phyloP scores from a whole-genome alignment of 768 basidiomycete species.

The Termitomyces sp. region DNA sequence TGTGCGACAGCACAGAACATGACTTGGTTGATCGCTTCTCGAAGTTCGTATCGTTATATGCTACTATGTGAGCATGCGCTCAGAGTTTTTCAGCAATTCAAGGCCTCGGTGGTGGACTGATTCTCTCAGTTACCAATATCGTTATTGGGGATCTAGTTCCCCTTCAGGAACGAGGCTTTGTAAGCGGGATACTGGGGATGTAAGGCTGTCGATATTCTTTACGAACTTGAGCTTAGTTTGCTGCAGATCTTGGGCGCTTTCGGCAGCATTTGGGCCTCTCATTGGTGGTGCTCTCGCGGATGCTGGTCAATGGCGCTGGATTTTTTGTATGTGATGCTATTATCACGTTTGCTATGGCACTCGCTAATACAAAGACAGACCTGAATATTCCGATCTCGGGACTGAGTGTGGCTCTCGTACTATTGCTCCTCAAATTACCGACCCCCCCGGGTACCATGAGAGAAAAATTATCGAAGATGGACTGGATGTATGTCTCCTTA shows the following conservation, averaged over 20 bases:
- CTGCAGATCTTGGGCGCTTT: conserved; percentile 27
- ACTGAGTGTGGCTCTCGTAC: conserved; percentile 20
- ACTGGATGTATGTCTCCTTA: conserved; percentile 42
- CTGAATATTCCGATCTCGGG: conserved; percentile 34
- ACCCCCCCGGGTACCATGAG: conserved; percentile 25
- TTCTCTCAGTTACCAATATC: conserved; percentile 31
- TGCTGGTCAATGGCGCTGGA: conserved; percentile 30
- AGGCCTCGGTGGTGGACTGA: conserved; percentile 34
- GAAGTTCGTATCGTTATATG: conserved; percentile 13
- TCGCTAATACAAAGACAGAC: too few species aligned
- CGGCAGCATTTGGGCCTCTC: conserved; percentile 26
- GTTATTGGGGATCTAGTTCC: conserved; percentile 42
- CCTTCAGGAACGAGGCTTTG: conserved; percentile 36
- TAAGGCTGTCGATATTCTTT: too few species aligned
- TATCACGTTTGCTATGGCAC: too few species aligned
- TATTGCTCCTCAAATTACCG: conserved; percentile 26
- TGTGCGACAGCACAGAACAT: conserved; percentile 32
- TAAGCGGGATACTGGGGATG: conserved; percentile 31
- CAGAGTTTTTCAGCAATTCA: conserved; percentile 24
- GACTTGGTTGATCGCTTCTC: conserved; percentile 32
- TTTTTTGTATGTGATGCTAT: conserved; percentile 36
- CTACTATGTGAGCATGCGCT: not conserved
- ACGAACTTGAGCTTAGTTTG: too few species aligned
- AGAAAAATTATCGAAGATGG: conserved; percentile 32
- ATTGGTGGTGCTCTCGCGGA: conserved; percentile 29